Conservation (phyloP, 2,329 filamentous ascomycete species). For the Penicillium sp. region DNA sequence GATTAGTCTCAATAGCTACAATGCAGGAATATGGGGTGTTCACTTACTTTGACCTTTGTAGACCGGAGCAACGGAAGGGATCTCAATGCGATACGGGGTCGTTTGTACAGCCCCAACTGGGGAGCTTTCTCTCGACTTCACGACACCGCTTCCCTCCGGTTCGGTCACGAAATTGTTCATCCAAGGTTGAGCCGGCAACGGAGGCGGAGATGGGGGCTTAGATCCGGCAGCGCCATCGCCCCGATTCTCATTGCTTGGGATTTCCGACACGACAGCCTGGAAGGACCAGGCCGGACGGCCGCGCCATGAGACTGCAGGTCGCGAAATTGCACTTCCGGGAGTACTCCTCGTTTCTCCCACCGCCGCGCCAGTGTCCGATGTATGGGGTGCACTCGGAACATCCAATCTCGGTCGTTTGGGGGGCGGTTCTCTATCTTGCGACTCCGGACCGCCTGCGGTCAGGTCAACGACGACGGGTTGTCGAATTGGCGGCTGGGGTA, state of each 20-base stretch:
- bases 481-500: constrained; percentile 25
- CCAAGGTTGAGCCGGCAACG: constrained; percentile 42
- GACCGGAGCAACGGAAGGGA: constrained; percentile 37
- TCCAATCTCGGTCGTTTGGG: constrained; percentile 41
- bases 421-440: constrained; percentile 38
- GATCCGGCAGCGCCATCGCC: constrained; percentile 21
- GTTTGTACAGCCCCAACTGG: constrained; percentile 39
- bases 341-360: constrained; percentile 32
- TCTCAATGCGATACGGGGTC: constrained; percentile 41
- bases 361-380: constrained; percentile 24
- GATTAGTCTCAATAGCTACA: constrained; percentile 17
- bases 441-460: constrained; percentile 31
- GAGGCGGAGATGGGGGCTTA: constrained; percentile 35
- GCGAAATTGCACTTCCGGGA: constrained; percentile 27
- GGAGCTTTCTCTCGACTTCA: constrained; percentile 24
- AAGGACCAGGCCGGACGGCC: constrained; percentile 44
- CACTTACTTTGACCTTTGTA: constrained; percentile 43
- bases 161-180: constrained; percentile 26
- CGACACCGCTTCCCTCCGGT: constrained; percentile 10
- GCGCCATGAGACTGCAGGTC: constrained; percentile 34
- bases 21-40: background rate
- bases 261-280: constrained; percentile 38
- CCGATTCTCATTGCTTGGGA: constrained; percentile 28
- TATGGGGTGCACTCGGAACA: constrained; percentile 22
- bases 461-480: constrained; percentile 40